Percentiles rank a stretch among this genome's conserved stretches.
These are phyloP conservation scores for Aegilops sharonensis DNA, from an alignment of 176 grass and related monocot species.

Conservation along the genomic window DNA sequence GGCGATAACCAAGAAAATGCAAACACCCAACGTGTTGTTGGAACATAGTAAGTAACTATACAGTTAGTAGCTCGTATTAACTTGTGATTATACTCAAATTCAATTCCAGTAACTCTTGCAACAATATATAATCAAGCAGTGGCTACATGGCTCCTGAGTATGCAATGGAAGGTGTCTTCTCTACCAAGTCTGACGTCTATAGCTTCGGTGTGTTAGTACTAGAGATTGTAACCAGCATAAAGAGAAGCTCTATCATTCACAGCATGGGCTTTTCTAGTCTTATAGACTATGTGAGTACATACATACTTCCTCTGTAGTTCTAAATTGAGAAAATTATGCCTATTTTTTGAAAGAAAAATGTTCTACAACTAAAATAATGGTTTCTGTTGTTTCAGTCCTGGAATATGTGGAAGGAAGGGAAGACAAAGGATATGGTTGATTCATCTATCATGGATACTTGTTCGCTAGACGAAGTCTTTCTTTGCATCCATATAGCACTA, in stretches of 20 bases:
- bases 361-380: neutral
- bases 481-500: constrained; percentile 40
- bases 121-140: neutral
- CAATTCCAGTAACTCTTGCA: neutral
- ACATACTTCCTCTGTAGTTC: neutral
- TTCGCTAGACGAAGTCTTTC: constrained; percentile 7
- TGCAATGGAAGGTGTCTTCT: constrained; percentile 60
- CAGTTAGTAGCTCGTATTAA: neutral
- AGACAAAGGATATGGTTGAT: constrained; percentile 18
- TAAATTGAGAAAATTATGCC: no score
- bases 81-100: neutral
- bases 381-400: constrained; percentile 18
- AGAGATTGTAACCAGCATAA: constrained; percentile 40
- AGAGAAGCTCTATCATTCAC: constrained; percentile 27
- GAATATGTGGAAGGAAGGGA: constrained; percentile 54
- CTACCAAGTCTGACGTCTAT: constrained; percentile 53
- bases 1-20: constrained; percentile 34
- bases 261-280: constrained; percentile 34
- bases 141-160: neutral
- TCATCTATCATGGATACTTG: constrained; percentile 28
- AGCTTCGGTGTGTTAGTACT: constrained; percentile 53
- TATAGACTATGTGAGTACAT: constrained; percentile 38
- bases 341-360: neutral
- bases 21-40: constrained; percentile 41
- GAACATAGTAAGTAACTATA: constrained; percentile 43